Percentiles rank a stretch among this genome's conserved stretches.
phyloP scores from a whole-genome alignment of 179 eudicot genomes.

The Beta lomatogona region DNA sequence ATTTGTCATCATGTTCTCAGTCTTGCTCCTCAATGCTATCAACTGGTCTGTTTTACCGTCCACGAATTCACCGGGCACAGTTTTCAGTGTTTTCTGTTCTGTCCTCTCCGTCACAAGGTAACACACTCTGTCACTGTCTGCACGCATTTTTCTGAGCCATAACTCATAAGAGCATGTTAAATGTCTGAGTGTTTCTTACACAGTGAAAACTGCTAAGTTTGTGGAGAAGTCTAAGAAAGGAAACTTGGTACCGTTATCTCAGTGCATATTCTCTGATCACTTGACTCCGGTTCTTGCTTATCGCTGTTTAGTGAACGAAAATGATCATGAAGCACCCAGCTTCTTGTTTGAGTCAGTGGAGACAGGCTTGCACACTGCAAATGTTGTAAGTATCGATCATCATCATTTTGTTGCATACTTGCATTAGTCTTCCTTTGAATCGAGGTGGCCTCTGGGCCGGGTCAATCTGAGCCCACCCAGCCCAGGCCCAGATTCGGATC shows the following conservation, averaged over 20 bases:
- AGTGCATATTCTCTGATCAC: slow-evolving; percentile 69
- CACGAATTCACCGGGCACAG: slow-evolving; percentile 2
- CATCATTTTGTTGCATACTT: background rate
- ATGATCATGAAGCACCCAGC: slow-evolving; percentile 70
- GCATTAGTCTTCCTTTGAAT: background rate
- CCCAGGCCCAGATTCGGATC: too few relatives aligned
- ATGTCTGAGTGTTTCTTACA: background rate
- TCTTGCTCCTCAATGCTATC: slow-evolving; percentile 15
- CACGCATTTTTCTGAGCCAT: background rate
- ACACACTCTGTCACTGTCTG: background rate
- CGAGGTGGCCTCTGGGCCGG: too few relatives aligned
- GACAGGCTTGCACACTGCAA: slow-evolving; percentile 46
- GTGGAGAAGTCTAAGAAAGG: slow-evolving; percentile 52
- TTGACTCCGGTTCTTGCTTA: slow-evolving; percentile 81
- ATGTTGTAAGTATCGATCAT: slow-evolving; percentile 39
- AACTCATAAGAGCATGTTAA: background rate
- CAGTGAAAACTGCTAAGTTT: slow-evolving; percentile 40
- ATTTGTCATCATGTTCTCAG: background rate
- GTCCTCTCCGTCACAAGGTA: slow-evolving; percentile 32
- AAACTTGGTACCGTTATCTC: slow-evolving; percentile 60
- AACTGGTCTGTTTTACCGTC: background rate
- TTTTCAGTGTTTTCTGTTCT: slow-evolving; percentile 30
- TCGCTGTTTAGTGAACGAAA: slow-evolving; percentile 69
- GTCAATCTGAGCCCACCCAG: too few relatives aligned
- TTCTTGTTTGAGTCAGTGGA: slow-evolving; percentile 70